Evolutionary conservation across 305 asterid species (phyloP).

Genomic region (Rubia peregrina): DNA sequence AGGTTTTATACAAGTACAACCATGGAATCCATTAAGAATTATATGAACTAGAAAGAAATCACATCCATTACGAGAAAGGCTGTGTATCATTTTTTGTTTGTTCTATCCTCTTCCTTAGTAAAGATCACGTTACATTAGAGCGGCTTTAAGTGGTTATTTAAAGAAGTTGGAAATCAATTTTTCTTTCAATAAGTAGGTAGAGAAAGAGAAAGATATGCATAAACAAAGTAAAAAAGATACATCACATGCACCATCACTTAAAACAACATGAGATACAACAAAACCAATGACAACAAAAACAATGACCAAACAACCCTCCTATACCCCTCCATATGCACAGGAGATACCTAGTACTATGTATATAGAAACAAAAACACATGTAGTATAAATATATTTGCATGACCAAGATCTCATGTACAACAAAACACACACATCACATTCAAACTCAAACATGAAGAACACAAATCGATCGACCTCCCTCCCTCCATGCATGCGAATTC

Average conservation of each 20-base stretch:
- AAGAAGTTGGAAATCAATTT: no score
- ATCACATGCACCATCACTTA: neutral
- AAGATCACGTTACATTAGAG: neutral
- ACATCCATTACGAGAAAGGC: neutral
- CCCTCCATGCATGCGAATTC: slow-evolving; percentile 2
- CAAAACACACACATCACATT: neutral
- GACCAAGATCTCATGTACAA: slow-evolving; percentile 6
- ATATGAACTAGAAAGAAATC: no score
- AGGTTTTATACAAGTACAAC: no score
- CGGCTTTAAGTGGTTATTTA: neutral
- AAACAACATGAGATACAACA: neutral
- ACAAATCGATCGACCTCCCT: neutral
- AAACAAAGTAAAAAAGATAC: neutral
- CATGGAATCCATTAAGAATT: no score
- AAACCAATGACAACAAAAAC: neutral
- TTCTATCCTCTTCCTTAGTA: no score
- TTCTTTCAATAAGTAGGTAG: neutral
- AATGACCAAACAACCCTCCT: neutral
- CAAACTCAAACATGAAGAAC: neutral
- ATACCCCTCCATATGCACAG: neutral
- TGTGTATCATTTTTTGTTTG: no score
- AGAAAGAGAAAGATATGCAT: neutral
- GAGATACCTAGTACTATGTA: neutral
- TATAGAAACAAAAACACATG: no score
- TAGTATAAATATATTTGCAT: no score